These are phyloP conservation scores for Coemansia asiatica DNA, from an alignment of 192 early-diverging fungal genomes.

Conservation along the genomic window DNA sequence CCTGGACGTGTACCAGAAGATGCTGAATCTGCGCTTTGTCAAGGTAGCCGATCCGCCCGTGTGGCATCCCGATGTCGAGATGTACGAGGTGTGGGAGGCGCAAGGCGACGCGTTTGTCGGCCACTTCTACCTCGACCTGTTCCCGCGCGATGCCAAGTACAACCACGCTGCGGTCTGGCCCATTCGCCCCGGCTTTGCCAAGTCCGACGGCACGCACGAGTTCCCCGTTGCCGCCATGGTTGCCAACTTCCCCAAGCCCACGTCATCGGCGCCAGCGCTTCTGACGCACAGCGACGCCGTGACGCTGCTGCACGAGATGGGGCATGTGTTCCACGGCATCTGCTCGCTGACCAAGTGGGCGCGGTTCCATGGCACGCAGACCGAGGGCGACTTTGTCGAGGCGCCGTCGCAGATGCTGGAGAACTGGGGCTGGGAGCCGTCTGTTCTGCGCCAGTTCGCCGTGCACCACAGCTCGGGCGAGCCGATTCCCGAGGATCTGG, in stretches of 20 bases:
- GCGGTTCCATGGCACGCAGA: slow-evolving; percentile 73
- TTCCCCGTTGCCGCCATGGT: slow-evolving; percentile 75
- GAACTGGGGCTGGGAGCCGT: slow-evolving; percentile 75
- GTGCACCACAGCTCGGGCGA: slow-evolving; percentile 72
- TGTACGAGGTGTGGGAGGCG: slow-evolving; percentile 76
- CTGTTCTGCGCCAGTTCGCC: slow-evolving; percentile 58
- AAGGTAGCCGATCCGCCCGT: slow-evolving; percentile 60
- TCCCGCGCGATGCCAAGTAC: slow-evolving; percentile 72
- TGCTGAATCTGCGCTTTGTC: slow-evolving; percentile 69
- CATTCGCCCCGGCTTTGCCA: slow-evolving; percentile 65
- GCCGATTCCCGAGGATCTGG: slow-evolving; percentile 69
- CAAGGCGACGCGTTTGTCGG: slow-evolving; percentile 62
- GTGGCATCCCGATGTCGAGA: slow-evolving; percentile 81
- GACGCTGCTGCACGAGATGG: slow-evolving; percentile 87
- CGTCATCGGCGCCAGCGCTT: slow-evolving; percentile 66
- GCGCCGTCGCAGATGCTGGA: slow-evolving; percentile 89
- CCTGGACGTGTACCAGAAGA: slow-evolving; percentile 72
- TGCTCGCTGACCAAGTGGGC: slow-evolving; percentile 75
- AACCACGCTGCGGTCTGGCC: slow-evolving; percentile 82
- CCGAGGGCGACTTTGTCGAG: slow-evolving; percentile 86
- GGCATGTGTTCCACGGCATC: slow-evolving; percentile 64
- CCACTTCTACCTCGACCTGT: slow-evolving; percentile 75
- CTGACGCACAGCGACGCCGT: slow-evolving; percentile 79
- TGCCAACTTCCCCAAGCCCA: slow-evolving; percentile 68
- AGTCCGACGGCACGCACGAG: slow-evolving; percentile 58